These are phyloP conservation scores for Tricholoma hemisulphureum DNA, from an alignment of 768 basidiomycete genomes.

Conservation along the genomic window DNA sequence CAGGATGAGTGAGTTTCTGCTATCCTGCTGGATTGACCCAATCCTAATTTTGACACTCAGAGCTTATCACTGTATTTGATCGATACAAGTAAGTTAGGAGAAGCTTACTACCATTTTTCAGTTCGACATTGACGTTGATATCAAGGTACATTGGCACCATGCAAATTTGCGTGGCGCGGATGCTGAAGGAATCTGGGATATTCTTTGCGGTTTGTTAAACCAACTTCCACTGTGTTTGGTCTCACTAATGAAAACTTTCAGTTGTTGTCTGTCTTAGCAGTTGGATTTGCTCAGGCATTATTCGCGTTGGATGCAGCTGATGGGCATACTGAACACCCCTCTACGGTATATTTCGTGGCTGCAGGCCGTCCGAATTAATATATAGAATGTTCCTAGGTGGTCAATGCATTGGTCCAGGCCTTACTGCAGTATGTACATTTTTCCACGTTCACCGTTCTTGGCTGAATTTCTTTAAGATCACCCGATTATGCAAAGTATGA, in stretches of 20 bases:
- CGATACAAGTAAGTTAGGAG: constrained; percentile 62
- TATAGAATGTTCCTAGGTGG: constrained; percentile 41
- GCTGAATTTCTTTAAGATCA: constrained; percentile 38
- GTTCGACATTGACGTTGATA: neutral
- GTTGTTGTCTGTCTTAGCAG: constrained; percentile 77
- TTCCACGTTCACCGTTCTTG: neutral
- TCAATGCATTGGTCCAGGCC: constrained; percentile 75
- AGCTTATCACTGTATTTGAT: constrained; percentile 77
- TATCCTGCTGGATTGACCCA: neutral
- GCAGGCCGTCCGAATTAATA: neutral
- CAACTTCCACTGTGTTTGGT: neutral
- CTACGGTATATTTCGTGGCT: constrained; percentile 37
- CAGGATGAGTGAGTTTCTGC: constrained; percentile 76
- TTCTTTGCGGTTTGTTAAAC: constrained; percentile 76
- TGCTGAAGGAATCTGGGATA: constrained; percentile 90
- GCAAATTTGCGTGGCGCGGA: constrained; percentile 90
- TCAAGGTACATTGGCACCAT: constrained; percentile 82
- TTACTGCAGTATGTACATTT: constrained; percentile 62
- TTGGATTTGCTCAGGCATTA: constrained; percentile 85
- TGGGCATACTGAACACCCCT: constrained; percentile 58
- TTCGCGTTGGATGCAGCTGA: constrained; percentile 92
- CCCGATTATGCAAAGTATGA: constrained; percentile 65
- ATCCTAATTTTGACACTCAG: constrained; percentile 35
- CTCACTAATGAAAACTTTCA: constrained; percentile 25
- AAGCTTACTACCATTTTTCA: neutral